Evolutionary conservation across 2,329 filamentous ascomycete species (phyloP).

Genomic region (Aspergillus brasiliensis): DNA sequence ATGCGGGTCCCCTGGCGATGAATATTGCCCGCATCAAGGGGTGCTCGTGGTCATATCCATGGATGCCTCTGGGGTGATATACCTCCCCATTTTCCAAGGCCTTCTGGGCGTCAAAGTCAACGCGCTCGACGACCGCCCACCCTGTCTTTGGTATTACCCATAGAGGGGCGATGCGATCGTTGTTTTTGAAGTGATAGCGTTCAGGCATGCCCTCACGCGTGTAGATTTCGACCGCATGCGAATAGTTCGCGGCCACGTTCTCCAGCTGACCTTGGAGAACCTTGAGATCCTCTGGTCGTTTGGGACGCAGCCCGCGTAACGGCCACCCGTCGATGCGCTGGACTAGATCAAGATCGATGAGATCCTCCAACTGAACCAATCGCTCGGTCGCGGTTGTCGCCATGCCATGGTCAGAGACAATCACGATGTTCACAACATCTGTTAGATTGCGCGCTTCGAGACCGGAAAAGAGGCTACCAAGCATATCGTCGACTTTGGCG

Average conservation of each 20-base stretch:
- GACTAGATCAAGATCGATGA: conserved; percentile 76
- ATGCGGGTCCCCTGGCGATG: conserved; percentile 86
- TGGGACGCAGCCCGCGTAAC: conserved; percentile 82
- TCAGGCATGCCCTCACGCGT: conserved; percentile 85
- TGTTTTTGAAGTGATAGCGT: conserved; percentile 86
- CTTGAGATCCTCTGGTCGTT: conserved; percentile 66
- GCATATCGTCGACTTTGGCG: conserved; percentile 75
- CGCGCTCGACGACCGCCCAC: conserved; percentile 83
- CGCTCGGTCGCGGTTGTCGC: conserved; percentile 82
- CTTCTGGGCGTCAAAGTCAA: conserved; percentile 74
- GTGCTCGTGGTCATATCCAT: conserved; percentile 94
- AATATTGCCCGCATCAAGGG: conserved; percentile 97
- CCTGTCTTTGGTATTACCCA: conserved; percentile 93
- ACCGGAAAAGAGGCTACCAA: conserved; percentile 73
- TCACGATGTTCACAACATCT: conserved; percentile 83
- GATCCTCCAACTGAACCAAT: conserved; percentile 84
- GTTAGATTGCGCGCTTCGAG: conserved; percentile 82
- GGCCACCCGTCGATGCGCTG: conserved; percentile 94
- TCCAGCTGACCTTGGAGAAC: conserved; percentile 64
- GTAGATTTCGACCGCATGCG: conserved; percentile 76
- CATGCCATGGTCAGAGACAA: conserved; percentile 99
- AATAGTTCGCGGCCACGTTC: conserved; percentile 60
- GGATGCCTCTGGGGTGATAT: conserved; percentile 81
- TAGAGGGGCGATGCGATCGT: conserved; percentile 85
- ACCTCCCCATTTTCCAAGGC: conserved; percentile 64